A percentile compares a stretch with the other conserved stretches of the same genome.
These are phyloP conservation scores for Malus orientalis DNA, from an alignment of 306 rosid species.

Conservation along the genomic window DNA sequence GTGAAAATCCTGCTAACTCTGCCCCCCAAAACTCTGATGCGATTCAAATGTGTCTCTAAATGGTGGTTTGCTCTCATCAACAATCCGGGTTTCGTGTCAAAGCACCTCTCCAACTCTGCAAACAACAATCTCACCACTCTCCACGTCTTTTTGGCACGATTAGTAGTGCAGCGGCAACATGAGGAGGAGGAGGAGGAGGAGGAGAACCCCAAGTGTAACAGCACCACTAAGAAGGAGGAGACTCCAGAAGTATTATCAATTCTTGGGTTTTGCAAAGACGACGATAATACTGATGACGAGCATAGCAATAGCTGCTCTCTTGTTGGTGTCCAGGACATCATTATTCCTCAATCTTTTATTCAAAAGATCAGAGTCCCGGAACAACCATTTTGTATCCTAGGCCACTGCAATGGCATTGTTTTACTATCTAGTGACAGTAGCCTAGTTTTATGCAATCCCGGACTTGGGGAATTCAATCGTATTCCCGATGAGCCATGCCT, in stretches of 20 bases:
- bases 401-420: neutral
- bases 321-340: neutral
- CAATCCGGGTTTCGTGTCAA: neutral
- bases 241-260: neutral
- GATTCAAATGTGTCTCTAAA: neutral
- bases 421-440: neutral
- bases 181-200: neutral
- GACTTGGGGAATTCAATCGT: neutral
- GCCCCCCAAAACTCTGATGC: neutral
- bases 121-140: neutral
- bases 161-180: neutral
- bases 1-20: too few relatives aligned
- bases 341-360: too few relatives aligned
- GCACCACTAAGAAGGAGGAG: too few relatives aligned
- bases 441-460: neutral
- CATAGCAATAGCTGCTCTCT: neutral
- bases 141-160: neutral
- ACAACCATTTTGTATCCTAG: neutral
- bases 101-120: neutral
- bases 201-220: too few relatives aligned
- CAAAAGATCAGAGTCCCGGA: too few relatives aligned
- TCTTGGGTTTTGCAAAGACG: neutral
- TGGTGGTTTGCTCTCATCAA: constrained; percentile 1
- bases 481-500: neutral
- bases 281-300: neutral